Evolutionary conservation across 495 filamentous ascomycete genomes (phyloP), one percentile per base, ranked within the genome.

Genomic region (Gamarada debralockiae): DNA sequence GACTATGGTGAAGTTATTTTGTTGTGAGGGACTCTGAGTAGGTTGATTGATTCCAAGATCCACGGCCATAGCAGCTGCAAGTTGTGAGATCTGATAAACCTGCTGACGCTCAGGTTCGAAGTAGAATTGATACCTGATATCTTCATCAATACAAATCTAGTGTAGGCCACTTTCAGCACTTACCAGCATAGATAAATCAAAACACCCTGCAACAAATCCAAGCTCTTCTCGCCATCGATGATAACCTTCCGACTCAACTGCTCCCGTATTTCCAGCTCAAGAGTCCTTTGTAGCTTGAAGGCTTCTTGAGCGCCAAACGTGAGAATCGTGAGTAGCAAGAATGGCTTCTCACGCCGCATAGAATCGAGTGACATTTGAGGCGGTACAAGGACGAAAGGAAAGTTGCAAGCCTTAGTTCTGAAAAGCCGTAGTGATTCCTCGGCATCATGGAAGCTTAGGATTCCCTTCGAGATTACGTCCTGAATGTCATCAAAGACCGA

Each of bases 221-320:
- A n/a, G 25, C 46, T 57, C 29, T 55, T 61, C 39, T 61, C 58
- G 3, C 58, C 50, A 45, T 58, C 38, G 6, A 57, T 17, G 7
- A 61, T 43, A 6, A 55, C 37, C 34, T 23, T 56, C 48, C 38
- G 38, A 22, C 51, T 53, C 7, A 59, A 38, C 3, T 36, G 77
- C 79, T 65, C 75, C 79, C 54, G 70, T 74, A 17, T 76, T 75
- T 57, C 55, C 33, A 44, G 21, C 12, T 61, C 58, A 5, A 61
- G 58, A 23, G 20, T 29, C 10, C 21, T 27, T 25, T 61, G 58
- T 23, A 59, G 36, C 33, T 42, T 43, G 18, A 29, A 24, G 12
- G 31, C 37, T 14, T 52, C 37, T 2, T 50, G 15, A 14, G 38
- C 9, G n/a, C 9, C 43, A 21, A 45, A 44, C 14, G 50, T 17